Evolutionary conservation across 2,329 filamentous ascomycete species (phyloP), one percentile per base, ranked within the genome.

Genomic region (Endoconidiophora polonica): DNA sequence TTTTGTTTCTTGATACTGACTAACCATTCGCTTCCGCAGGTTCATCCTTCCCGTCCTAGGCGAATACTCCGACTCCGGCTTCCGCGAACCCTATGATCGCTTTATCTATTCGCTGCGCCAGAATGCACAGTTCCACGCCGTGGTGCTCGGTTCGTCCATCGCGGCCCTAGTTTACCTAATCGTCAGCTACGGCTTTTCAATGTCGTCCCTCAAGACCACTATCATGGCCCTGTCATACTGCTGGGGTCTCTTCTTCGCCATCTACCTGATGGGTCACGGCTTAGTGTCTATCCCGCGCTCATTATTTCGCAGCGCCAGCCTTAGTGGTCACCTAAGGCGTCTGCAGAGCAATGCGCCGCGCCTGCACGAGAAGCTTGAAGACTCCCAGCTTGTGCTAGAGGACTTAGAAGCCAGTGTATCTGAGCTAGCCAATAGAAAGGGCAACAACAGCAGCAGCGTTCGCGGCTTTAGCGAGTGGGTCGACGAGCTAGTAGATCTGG

Each of bases 191-290:
- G 83, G 84, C 1, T 79, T 86, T 57, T 74, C 79, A 23, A 74
- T 82, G 53, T 71, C 70, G 2, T 82, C 81, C 0, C 72, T 96
- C 57, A 94, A 94, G 67, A 81, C 77, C 36, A 70, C 93, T 39
- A 73, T 94, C 55, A 94, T 98, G 85, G 90, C 91, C 12, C 69
- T 96, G 53, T 85, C 90, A 37, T 98, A 98, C 64, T 86, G 86
- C 54, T 96, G 88, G 83, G 87, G 88, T 58, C 68, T 98, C 58
- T 72, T 90, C 3, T 72, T 96, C 48, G 91, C 88, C 43, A 94
- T 98, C 55, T 96, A 94, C 60, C 72, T 98, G 39, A 96, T 98
- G 90, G 91, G 91, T 5, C 91, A 98, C 63, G 91, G 91, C 5
- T 71, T 98, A 23, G 91, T 98, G 29, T 83, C 88, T 1, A 83